Conservation (phyloP, 768 basidiomycete genomes). For the Lentinus tigrinus region DNA sequence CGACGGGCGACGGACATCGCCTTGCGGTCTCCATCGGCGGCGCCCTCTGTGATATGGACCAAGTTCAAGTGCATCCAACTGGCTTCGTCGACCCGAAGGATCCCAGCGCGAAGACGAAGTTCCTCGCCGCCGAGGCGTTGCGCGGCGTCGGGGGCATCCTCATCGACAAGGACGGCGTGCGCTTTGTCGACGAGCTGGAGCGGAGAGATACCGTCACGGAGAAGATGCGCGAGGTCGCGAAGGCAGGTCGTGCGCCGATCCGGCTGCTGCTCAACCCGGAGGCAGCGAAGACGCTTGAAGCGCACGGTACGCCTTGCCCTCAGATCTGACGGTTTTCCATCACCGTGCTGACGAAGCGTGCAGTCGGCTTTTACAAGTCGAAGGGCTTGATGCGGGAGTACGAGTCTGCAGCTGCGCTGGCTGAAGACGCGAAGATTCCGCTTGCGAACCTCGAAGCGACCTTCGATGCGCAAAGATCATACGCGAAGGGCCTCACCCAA, state of each 20-base stretch:
- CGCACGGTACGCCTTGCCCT: not conserved
- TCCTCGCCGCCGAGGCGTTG: conserved; percentile 94
- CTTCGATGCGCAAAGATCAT: conserved; percentile 83
- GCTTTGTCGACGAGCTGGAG: conserved; percentile 95
- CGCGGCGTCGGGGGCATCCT: conserved; percentile 94
- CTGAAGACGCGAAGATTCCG: conserved; percentile 89
- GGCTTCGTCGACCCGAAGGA: conserved; percentile 97
- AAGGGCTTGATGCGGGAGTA: conserved; percentile 88
- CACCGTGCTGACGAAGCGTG: conserved; percentile 83
- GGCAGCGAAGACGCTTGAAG: conserved; percentile 1
- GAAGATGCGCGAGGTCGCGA: conserved; percentile 95
- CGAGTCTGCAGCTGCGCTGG: conserved; percentile 81
- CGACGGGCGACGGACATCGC: conserved; percentile 94
- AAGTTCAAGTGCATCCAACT: conserved; percentile 97
- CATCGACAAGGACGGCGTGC: conserved; percentile 84
- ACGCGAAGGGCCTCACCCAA: conserved; percentile 69
- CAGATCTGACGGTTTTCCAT: conserved; percentile 81
- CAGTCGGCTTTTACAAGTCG: not conserved
- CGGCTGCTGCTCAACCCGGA: not conserved
- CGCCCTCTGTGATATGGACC: conserved; percentile 88
- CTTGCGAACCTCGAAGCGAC: conserved; percentile 83
- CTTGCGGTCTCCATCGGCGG: conserved; percentile 84
- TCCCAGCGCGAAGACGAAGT: conserved; percentile 90
- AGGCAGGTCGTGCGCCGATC: conserved; percentile 44
- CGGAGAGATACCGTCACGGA: conserved; percentile 90